phyloP scores from a whole-genome alignment of 225 moss, liverwort and hornwort genomes.

The Pleurozium schreberi region DNA sequence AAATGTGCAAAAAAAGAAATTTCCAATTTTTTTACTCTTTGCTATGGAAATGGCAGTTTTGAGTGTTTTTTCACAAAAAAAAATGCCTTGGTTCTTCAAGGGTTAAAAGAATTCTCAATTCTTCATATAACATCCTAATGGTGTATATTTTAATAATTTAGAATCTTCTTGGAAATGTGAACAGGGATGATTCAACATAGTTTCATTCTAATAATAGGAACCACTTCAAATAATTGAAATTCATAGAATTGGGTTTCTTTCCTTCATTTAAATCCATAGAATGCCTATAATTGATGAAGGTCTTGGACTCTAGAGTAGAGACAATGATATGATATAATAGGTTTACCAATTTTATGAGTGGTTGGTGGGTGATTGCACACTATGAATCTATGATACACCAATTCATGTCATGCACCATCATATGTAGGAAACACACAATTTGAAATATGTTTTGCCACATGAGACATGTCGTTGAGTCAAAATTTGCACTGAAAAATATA shows the following conservation, averaged over 20 bases:
- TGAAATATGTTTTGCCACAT: rapidly evolving
- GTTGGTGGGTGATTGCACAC: rapidly evolving
- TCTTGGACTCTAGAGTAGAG: too few species aligned
- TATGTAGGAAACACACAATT: not conserved
- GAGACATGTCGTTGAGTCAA: rapidly evolving
- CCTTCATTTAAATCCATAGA: rapidly evolving
- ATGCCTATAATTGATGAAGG: not conserved
- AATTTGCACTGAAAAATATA: not conserved
- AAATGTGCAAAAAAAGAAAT: too few species aligned
- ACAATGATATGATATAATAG: not conserved
- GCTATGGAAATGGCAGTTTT: too few species aligned
- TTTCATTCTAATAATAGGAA: not conserved
- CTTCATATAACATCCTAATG: not conserved
- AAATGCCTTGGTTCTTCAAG: too few species aligned
- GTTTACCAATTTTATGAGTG: rapidly evolving
- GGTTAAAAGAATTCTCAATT: too few species aligned
- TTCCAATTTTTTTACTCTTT: too few species aligned
- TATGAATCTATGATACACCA: rapidly evolving
- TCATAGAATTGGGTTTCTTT: not conserved
- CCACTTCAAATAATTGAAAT: too few species aligned
- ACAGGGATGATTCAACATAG: not conserved
- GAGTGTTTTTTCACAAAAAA: too few species aligned
- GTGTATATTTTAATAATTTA: not conserved
- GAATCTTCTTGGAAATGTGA: not conserved
- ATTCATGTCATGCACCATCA: not conserved